Percentiles rank a stretch among this genome's conserved stretches.
These are phyloP conservation scores for Plectranthus barbatus DNA, from an alignment of 257 asterid genomes.

Conservation along the genomic window DNA sequence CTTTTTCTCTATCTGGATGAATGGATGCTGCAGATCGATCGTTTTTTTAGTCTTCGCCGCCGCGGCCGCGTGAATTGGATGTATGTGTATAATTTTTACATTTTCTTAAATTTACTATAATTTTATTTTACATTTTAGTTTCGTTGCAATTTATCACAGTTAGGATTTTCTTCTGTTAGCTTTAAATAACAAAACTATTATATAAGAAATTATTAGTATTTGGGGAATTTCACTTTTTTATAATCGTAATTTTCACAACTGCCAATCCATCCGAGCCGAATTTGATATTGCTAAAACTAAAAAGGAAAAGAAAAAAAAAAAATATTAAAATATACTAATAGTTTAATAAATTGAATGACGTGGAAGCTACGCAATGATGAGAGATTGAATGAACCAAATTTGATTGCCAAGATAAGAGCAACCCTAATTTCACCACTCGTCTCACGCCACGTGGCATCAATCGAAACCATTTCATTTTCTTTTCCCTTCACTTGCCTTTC, in stretches of 20 bases:
- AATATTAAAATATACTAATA: neutral
- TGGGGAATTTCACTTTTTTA: neutral
- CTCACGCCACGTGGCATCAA: neutral
- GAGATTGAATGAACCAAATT: constrained; percentile 13
- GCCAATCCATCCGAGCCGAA: too few species aligned
- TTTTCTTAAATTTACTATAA: constrained; percentile 9
- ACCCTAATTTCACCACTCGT: neutral
- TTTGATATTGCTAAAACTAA: too few species aligned
- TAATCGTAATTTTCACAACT: too few species aligned
- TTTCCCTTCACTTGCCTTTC: too few species aligned
- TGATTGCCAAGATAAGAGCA: constrained; percentile 17
- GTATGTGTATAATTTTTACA: constrained; percentile 30
- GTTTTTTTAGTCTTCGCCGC: neutral
- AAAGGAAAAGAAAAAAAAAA: too few species aligned
- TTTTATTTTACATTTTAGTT: neutral
- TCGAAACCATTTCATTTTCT: too few species aligned
- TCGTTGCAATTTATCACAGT: neutral
- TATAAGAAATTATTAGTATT: neutral
- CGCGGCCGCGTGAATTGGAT: constrained; percentile 22
- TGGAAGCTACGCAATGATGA: neutral
- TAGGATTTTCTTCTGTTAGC: constrained; percentile 1
- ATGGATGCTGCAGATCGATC: constrained; percentile 21
- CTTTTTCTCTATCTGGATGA: neutral
- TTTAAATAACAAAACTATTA: neutral
- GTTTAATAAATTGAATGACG: too few species aligned